Conservation (phyloP, 2,329 filamentous ascomycete species). For the Ascochyta pisi region DNA sequence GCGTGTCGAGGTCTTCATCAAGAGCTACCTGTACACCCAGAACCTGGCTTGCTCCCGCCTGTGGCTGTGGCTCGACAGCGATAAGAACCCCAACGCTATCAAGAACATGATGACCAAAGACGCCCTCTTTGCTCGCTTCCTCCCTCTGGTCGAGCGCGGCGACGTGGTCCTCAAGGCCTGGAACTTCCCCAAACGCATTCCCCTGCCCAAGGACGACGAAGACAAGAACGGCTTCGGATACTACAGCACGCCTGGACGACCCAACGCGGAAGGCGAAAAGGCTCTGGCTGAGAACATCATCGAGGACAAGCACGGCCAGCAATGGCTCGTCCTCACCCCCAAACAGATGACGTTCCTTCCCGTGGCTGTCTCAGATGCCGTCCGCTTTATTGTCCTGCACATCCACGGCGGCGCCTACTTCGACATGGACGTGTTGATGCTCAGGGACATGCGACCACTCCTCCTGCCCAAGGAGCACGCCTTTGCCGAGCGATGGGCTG, state of each 20-base stretch:
- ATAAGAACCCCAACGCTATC: slow-evolving; percentile 59
- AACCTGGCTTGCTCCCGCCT: slow-evolving; percentile 62
- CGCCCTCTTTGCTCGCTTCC: slow-evolving; percentile 60
- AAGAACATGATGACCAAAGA: slow-evolving; percentile 60
- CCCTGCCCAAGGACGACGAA: slow-evolving; percentile 57
- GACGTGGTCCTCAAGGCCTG: slow-evolving; percentile 61
- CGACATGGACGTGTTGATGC: slow-evolving; percentile 64
- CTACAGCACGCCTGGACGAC: slow-evolving; percentile 56
- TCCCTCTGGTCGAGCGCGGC: slow-evolving; percentile 61
- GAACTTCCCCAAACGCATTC: slow-evolving; percentile 62
- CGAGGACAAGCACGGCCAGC: slow-evolving; percentile 57
- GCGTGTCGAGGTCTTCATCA: slow-evolving; percentile 64
- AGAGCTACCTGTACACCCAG: slow-evolving; percentile 64
- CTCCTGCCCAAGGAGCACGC: slow-evolving; percentile 59
- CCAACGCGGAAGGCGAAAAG: slow-evolving; percentile 51
- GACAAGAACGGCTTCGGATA: slow-evolving; percentile 59
- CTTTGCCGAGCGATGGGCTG: slow-evolving; percentile 64
- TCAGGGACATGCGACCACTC: slow-evolving; percentile 62
- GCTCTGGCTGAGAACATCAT: slow-evolving; percentile 60
- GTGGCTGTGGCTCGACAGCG: slow-evolving; percentile 62
- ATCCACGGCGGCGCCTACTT: slow-evolving; percentile 62
- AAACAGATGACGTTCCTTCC: slow-evolving; percentile 66
- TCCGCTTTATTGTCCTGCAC: slow-evolving; percentile 63
- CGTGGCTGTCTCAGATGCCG: slow-evolving; percentile 63
- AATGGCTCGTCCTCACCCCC: slow-evolving; percentile 61